Evolutionary conservation across 75 land plant species (phyloP).

Genomic region (Picea sitchensis): DNA sequence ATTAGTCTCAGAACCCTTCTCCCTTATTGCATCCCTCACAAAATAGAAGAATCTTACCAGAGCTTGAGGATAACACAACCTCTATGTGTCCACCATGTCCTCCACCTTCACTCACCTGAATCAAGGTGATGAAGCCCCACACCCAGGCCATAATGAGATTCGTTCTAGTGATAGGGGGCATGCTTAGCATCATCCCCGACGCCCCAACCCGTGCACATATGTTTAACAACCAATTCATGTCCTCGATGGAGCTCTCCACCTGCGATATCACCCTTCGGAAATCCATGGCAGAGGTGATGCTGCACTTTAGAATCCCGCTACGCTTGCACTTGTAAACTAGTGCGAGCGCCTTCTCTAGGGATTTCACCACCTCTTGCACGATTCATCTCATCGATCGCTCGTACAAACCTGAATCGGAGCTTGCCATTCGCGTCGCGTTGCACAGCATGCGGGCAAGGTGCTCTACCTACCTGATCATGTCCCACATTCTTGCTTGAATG

Average conservation of each 20-base stretch:
- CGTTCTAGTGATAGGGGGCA: slow-evolving; percentile 78
- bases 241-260: slow-evolving; percentile 60
- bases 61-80: no score
- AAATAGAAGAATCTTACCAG: no score
- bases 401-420: slow-evolving; percentile 28
- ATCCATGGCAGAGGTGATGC: slow-evolving; percentile 54
- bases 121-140: slow-evolving; percentile 43
- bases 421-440: slow-evolving; percentile 21
- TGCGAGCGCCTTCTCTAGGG: slow-evolving; percentile 54
- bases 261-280: slow-evolving; percentile 33
- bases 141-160: slow-evolving; percentile 74
- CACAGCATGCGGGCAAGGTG: slow-evolving; percentile 45
- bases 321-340: slow-evolving; percentile 60
- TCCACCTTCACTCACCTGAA: no score
- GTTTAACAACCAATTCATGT: slow-evolving; percentile 64
- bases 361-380: slow-evolving; percentile 38
- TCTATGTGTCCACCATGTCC: no score
- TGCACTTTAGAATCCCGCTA: slow-evolving; percentile 45
- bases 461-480: slow-evolving; percentile 46
- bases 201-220: slow-evolving; percentile 7
- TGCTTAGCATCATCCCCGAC: slow-evolving; percentile 24
- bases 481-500: slow-evolving; percentile 62
- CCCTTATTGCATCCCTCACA: no score
- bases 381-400: slow-evolving; percentile 69
- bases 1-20: no score